Evolutionary conservation across 495 filamentous ascomycete genomes (phyloP).

Genomic region (Penicillium antarcticum): DNA sequence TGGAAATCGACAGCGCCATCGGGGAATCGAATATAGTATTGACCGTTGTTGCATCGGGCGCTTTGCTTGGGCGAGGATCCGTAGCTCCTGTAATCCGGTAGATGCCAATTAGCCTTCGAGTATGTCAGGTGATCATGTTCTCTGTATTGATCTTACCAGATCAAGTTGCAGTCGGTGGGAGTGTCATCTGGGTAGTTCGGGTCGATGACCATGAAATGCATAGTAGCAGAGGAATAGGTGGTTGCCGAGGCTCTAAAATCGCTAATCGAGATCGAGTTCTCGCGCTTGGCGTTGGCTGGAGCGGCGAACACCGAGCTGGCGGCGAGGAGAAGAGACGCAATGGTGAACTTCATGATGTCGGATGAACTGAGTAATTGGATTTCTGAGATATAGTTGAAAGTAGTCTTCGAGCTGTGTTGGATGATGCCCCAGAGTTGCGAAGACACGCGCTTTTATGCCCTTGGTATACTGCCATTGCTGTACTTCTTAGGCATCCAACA

Average conservation of each 20-base stretch:
- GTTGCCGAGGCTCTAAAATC: constrained; percentile 12
- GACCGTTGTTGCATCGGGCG: constrained; percentile 23
- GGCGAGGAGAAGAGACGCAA: constrained; percentile 12
- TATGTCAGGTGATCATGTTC: background rate
- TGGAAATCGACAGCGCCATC: constrained; percentile 16
- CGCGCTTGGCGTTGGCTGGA: constrained; percentile 8
- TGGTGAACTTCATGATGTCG: constrained; percentile 21
- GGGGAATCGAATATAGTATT: constrained; percentile 27
- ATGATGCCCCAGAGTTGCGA: too few relatives aligned
- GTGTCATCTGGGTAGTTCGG: constrained; percentile 27
- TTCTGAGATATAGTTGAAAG: background rate
- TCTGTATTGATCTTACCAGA: constrained; percentile 13
- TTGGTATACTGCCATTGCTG: too few relatives aligned
- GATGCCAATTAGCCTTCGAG: background rate
- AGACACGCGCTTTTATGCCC: too few relatives aligned
- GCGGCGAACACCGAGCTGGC: constrained; percentile 17
- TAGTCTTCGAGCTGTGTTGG: background rate
- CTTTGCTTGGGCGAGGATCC: constrained; percentile 7
- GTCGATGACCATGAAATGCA: constrained; percentile 23
- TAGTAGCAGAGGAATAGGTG: background rate
- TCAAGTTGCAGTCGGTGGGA: constrained; percentile 24
- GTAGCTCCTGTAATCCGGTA: constrained; percentile 10
- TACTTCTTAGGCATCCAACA: too few relatives aligned
- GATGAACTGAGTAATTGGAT: background rate
- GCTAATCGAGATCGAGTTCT: constrained; percentile 14